Base-by-base conservation (phyloP, 768 basidiomycete genomes). In the Krasilnikovozyma curviuscula region DNA sequence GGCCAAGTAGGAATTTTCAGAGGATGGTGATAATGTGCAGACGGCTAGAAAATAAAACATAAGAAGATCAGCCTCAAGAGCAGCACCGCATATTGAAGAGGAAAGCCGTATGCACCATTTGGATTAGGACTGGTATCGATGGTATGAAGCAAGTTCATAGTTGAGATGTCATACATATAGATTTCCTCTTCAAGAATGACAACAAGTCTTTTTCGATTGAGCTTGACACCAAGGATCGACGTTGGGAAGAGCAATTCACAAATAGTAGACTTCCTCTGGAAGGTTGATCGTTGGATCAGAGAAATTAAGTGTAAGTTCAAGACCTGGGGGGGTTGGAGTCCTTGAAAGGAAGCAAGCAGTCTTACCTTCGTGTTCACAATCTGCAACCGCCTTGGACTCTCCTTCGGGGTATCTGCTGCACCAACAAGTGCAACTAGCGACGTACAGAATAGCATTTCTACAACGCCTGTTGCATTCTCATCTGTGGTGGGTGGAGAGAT, bases 361-460 rank as follows among this genome's bases (percentile, higher is more conserved):
- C 73, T 35, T 44, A 85, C 89, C 74, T 98, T 98, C 13, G 93
- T 98, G 63, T 98, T 98, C 41, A 97, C 86, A 40, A 98, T 98
- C 68, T 93, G 89, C 44, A 98, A 68, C 60, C 91, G 84, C 19
- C 93, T 72, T 8, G 89, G 89, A 65, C 82, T 85, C 30, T 82
- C 81, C 45, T 78, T 73, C 1, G 86, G 83, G 40, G 85, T 81
- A 67, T 93, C 88, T 13, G 86, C 86, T 3, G 86, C 85, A 7
- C 93, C 93, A 19, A 97, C 93, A 28, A 98, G 73, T 1, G 93
- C 93, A 40, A 98, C 85, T 53, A 98, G 75, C 19, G 88, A 93
- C 5, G 93, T 98, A 68, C 89, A 95, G 69, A 98, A 98, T 50
- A 98, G 71, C 93, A 98, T 98, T 66, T 98, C 93, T 14, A 95